phyloP scores from a whole-genome alignment of 371 early-diverging fungal genomes.

The Apophysomyces ossiformis region DNA sequence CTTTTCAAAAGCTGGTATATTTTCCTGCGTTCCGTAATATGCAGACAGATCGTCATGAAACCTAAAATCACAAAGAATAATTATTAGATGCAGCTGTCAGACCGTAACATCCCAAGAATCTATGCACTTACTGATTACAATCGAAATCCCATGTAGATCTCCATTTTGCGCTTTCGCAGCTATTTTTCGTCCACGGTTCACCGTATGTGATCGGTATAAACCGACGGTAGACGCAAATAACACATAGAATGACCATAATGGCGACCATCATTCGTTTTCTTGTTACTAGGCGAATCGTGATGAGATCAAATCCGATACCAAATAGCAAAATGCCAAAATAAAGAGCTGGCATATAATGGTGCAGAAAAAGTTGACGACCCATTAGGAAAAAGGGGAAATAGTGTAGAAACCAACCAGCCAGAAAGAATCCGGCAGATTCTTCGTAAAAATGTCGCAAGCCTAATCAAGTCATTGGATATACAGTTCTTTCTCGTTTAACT shows the following conservation, averaged over 20 bases:
- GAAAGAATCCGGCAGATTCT: conserved; percentile 82
- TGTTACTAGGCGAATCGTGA: conserved; percentile 66
- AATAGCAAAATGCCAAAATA: conserved; percentile 81
- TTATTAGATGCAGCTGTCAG: background rate
- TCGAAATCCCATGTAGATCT: conserved; percentile 77
- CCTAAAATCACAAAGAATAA: conserved; percentile 21
- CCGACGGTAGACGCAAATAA: conserved; percentile 60
- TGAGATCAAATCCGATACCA: conserved; percentile 77
- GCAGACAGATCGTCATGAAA: conserved; percentile 39
- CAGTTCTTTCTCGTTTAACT: conserved; percentile 17
- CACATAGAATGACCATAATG: conserved; percentile 50
- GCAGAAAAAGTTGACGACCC: conserved; percentile 95
- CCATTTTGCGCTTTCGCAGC: conserved; percentile 79
- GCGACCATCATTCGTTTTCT: conserved; percentile 55
- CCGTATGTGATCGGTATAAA: conserved; percentile 91
- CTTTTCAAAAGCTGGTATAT: conserved; percentile 25
- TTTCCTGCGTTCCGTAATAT: conserved; percentile 23
- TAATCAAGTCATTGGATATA: conserved; percentile 4
- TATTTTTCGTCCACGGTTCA: conserved; percentile 71
- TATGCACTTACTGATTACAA: conserved; percentile 39
- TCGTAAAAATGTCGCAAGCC: conserved; percentile 60
- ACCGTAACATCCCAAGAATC: background rate
- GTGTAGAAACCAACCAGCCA: conserved; percentile 91
- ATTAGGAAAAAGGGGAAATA: conserved; percentile 97
- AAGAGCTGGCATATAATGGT: conserved; percentile 97